A percentile compares a stretch with the other conserved stretches of the same genome.
Evolutionary conservation across 2,329 filamentous ascomycete species (phyloP).

Genomic region (Lachnellula hyalina): DNA sequence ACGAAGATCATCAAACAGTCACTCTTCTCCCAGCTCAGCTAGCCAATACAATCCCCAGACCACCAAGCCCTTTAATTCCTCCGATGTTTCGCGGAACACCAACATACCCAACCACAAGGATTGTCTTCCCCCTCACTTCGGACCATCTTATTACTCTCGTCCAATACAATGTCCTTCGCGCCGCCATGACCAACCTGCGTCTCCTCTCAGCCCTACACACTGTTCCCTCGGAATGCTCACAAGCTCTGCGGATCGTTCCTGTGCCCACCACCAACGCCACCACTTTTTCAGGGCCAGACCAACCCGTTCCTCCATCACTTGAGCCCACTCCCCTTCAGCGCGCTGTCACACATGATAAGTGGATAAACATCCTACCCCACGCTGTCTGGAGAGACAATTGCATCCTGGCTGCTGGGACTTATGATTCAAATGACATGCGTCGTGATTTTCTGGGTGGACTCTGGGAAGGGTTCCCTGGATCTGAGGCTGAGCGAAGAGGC

Average conservation of each 20-base stretch:
- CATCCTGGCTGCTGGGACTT: conserved; percentile 7
- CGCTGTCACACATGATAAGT: conserved; percentile 9
- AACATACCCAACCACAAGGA: background rate
- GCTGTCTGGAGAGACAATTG: conserved; percentile 16
- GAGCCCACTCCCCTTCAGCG: conserved; percentile 11
- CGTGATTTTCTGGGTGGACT: conserved; percentile 16
- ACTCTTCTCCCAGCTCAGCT: background rate
- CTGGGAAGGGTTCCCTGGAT: conserved; percentile 8
- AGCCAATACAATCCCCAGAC: background rate
- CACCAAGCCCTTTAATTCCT: background rate
- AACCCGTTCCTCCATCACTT: conserved; percentile 7
- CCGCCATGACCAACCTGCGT: conserved; percentile 31
- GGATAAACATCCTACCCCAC: conserved; percentile 14
- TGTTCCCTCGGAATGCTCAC: conserved; percentile 4
- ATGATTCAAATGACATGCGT: conserved; percentile 15
- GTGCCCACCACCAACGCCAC: background rate
- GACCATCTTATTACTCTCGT: conserved; percentile 39
- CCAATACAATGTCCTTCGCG: conserved; percentile 37
- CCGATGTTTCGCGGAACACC: background rate
- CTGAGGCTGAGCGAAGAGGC: conserved; percentile 5
- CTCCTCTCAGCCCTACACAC: conserved; percentile 27
- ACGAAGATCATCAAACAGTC: conserved; percentile 7
- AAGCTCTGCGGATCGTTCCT: background rate
- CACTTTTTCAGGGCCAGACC: background rate
- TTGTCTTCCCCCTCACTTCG: conserved; percentile 35